Base-by-base conservation (phyloP, 164 flowering plant species). In the Nelumbo lutea region DNA sequence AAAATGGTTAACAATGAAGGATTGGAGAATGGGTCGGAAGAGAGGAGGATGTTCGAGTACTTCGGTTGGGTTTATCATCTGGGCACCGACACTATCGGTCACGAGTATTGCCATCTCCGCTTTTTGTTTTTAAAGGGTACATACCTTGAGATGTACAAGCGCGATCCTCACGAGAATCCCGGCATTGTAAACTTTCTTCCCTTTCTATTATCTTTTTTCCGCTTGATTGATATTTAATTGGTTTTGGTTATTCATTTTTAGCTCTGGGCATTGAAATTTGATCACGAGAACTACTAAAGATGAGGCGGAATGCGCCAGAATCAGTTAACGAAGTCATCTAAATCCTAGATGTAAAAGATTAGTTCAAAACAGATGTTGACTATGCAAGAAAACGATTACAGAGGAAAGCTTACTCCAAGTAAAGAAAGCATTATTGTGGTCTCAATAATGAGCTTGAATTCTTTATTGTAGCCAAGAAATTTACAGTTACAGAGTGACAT, bases 21-120 rank as follows among this genome's bases (percentile, higher is more conserved):
- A 50, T 56, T 61, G 39, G 56, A 59, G 47, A 47, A n/a, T 41
- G 59, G 51, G 51, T 61, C 66, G 61, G 70, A 65, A 7, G 73
- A 76, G 59, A 59, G 72, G 61, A 75, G 73, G 61, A 8, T 41
- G 44, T 78, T 78, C 27, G 89, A 88, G 78, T 93, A 77, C 70
- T 89, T 72, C 52, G 97, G 98, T 0, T 91, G 93, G 91, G 93
- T 94, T 4, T 91, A 86, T 73, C 97, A 91, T 79, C 10, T 90
- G 65, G 95, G 97, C 0, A 78, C 80, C n/a, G 90, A 90, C 66
- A 80, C 87, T 6, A 84, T 91, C 51, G 98, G 97, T 6, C 96
- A 78, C 48, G 90, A 88, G 65, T 94, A 77, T 71, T 94, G 98
- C 70, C 91, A 91, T 67, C 88, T 90, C 4, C 82, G 97, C 0